Conservation (phyloP, 2,329 filamentous ascomycete genomes). For the Epichloe glyceriae region DNA sequence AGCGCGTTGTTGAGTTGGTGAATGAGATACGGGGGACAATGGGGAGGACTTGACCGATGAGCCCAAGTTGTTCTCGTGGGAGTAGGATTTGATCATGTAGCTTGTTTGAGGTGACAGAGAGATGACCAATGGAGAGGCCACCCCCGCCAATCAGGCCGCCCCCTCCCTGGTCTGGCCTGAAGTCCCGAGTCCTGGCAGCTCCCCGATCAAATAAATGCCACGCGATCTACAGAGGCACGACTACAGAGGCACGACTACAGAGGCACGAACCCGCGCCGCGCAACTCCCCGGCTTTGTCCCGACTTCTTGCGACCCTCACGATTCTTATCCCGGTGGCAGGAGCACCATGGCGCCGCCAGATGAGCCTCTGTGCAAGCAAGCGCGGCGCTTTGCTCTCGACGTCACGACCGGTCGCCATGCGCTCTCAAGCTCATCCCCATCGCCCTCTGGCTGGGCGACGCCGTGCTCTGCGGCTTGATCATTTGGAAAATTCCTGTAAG, state of each 20-base stretch:
- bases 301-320: neutral
- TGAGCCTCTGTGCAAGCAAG: conserved; percentile 14
- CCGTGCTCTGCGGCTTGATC: conserved; percentile 56
- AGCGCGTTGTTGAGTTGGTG: conserved; percentile 53
- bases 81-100: neutral
- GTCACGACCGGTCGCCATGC: conserved; percentile 35
- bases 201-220: neutral
- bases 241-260: neutral
- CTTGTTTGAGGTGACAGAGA: too few relatives aligned
- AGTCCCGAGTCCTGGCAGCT: neutral
- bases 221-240: neutral
- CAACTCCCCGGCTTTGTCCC: neutral
- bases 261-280: neutral
- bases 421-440: conserved; percentile 38
- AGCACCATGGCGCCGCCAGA: conserved; percentile 15
- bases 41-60: conserved; percentile 16
- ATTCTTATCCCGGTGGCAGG: neutral
- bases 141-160: too few relatives aligned
- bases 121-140: too few relatives aligned
- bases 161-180: too few relatives aligned
- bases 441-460: conserved; percentile 56
- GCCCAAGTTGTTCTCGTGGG: conserved; percentile 18
- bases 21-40: conserved; percentile 36
- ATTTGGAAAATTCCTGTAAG: conserved; percentile 75
- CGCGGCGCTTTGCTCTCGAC: conserved; percentile 24